Evolutionary conservation across 495 filamentous ascomycete genomes (phyloP).

Genomic region (Astrothelium macrocarpum): DNA sequence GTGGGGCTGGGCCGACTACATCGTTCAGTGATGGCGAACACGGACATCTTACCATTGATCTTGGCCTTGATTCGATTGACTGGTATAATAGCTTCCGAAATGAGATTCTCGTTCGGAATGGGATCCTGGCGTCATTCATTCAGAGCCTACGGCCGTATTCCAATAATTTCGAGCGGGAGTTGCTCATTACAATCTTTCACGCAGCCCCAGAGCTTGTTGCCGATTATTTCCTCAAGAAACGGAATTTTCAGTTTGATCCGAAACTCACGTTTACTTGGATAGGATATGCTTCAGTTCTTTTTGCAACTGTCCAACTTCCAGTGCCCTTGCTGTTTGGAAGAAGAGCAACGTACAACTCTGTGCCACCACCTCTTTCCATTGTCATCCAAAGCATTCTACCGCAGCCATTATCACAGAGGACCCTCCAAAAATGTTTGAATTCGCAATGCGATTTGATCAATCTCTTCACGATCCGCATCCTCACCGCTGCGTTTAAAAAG

Average conservation of each 20-base stretch:
- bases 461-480: conserved; percentile 69
- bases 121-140: conserved; percentile 61
- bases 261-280: conserved; percentile 90
- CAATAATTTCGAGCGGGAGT: conserved; percentile 67
- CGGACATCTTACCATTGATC: conserved; percentile 39
- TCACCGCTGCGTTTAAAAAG: conserved; percentile 72
- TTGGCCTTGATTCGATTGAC: conserved; percentile 57
- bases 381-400: conserved; percentile 81
- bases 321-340: conserved; percentile 60
- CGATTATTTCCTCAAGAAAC: conserved; percentile 71
- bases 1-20: not conserved
- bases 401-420: conserved; percentile 67
- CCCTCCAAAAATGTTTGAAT: conserved; percentile 65
- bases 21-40: not conserved
- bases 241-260: conserved; percentile 76
- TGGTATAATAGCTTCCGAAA: conserved; percentile 58
- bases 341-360: conserved; percentile 27
- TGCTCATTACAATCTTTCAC: conserved; percentile 69
- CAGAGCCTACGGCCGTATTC: conserved; percentile 76
- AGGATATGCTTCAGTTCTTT: conserved; percentile 79
- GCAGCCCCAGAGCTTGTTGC: conserved; percentile 74
- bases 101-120: conserved; percentile 59
- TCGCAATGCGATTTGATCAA: conserved; percentile 64
- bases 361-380: conserved; percentile 65
- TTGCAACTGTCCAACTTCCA: conserved; percentile 63